Base-by-base conservation (phyloP, 768 basidiomycete species). In the Mycena epipterygia region DNA sequence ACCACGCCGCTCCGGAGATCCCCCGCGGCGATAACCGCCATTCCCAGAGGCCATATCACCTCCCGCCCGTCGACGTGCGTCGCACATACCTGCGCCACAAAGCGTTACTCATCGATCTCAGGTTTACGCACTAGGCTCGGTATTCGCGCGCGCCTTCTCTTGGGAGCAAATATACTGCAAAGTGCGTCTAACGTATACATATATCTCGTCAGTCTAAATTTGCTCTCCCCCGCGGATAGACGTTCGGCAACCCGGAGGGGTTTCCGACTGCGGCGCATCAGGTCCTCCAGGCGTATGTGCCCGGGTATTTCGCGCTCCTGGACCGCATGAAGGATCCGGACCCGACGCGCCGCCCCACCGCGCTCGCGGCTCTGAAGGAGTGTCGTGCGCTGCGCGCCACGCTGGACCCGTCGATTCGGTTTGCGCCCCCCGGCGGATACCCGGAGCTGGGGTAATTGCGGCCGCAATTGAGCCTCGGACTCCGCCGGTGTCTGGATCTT, bases 121-220 rank as follows among this genome's bases (percentile, higher is more conserved):
- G 72, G 64, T 73, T 1, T 68, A 73, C 44, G 68, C 72, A 0
- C 55, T 73, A 33, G 72, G 72, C 11, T 73, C 72, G 0, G 72
- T 73, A 2, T 53, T 73, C 39, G 52, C 41, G 42, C 64, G 68
- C 41, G 72, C 72, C 23, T 21, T 73, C 4, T 62, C 60, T 5
- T 73, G 72, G 72, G 72, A 73, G 49, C 68, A 64, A 7, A 39
- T 73, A 19, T 64, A 73, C 32, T 73, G 72, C 65, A 67, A 66
- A 13, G 72, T 67, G 32, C 57, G 68, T 57, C 39, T 3, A 17
- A 25, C 35, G 61, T 42, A 16, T 29, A 51, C 13, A 39, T 13
- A 17, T 55, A 16, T 25, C 14, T 2, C 12, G 14, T 19, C 33
- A 25, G 11, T 39, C 65, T 68, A 46, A 61, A 32, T 55, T 49